Conservation (phyloP, 1,284 basidiomycete genomes). For the Ustilago crameri region DNA sequence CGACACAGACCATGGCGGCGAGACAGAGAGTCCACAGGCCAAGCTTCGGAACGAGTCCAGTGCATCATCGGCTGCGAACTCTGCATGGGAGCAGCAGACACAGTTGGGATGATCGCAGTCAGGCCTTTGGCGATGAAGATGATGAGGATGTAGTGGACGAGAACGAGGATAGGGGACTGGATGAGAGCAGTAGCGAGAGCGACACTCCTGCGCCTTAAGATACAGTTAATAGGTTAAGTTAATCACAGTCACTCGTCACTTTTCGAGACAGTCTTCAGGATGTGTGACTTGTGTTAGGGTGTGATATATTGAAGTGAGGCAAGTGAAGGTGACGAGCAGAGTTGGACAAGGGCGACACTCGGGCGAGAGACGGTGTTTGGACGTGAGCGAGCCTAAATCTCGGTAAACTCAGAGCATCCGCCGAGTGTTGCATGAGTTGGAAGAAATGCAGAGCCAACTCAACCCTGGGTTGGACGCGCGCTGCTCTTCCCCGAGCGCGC, state of each 20-base stretch:
- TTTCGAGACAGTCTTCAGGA: no score
- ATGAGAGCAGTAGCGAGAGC: slow-evolving; percentile 32
- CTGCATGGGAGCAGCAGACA: slow-evolving; percentile 26
- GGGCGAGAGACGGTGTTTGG: slow-evolving; percentile 1
- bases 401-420: neutral
- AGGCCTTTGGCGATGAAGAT: slow-evolving; percentile 68
- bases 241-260: no score
- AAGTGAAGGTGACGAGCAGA: neutral
- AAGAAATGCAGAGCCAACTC: neutral
- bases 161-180: slow-evolving; percentile 18
- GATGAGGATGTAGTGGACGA: slow-evolving; percentile 66
- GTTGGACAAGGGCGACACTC: neutral
- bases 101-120: slow-evolving; percentile 59
- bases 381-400: neutral
- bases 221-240: neutral
- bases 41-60: slow-evolving; percentile 27
- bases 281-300: no score
- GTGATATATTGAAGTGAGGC: no score
- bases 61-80: slow-evolving; percentile 25
- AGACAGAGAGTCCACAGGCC: slow-evolving; percentile 12
- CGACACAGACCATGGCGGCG: slow-evolving; percentile 7
- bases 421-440: neutral
- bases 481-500: neutral
- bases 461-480: neutral
- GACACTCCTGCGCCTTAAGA: slow-evolving; percentile 5